Evolutionary conservation across 2,329 filamentous ascomycete genomes (phyloP), one percentile per base, ranked within the genome.

Genomic region (Tolypocladium ovalisporum): DNA sequence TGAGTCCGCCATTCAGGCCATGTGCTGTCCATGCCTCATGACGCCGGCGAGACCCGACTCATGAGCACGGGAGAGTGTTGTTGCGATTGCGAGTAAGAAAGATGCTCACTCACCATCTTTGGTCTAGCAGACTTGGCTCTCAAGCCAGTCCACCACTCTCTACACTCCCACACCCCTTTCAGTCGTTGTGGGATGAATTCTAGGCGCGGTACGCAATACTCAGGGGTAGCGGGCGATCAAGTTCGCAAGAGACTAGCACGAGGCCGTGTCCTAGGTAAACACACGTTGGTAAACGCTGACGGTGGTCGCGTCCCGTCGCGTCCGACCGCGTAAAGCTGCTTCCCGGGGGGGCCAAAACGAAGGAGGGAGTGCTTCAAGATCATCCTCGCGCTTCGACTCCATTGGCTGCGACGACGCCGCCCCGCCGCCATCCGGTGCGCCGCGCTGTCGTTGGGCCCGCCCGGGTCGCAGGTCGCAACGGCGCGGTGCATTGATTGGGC

Each of bases 241-340:
- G n/a, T 10, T 9, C 29, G 17, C 4, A 22, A 9, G 27, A 34
- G 47, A 17, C 47, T 10, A 5, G 27, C 12, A 36, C 54, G 34
- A 35, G 12, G 54, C 34, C 37, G 52, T 32, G n/a, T 13, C 27
- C 22, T 13, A n/a, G 15, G 17, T 9, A 29, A 22, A 9, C 15
- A 7, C 2, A 4, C 22, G 22, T 39, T 4, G 4, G 29, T 27
- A 19, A 15, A n/a, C 24, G 34, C 32, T 40, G 3, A 40, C 52
- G 24, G 52, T n/a, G 13, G 55, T 52, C 55, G 49, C 55, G 55
- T 52, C 36, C 35, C 37, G 55, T 36, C 66, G 65, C 67, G 68
- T 67, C 60, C 59, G 52, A 62, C 64, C 71, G 71, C 69, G 71
- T 73, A 71, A 72, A 73, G 71, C 65, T 59, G 66, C 65, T 61